phyloP scores from a whole-genome alignment of 805 yeast genomes.

The Vanderwaltozyma tropicalis region DNA sequence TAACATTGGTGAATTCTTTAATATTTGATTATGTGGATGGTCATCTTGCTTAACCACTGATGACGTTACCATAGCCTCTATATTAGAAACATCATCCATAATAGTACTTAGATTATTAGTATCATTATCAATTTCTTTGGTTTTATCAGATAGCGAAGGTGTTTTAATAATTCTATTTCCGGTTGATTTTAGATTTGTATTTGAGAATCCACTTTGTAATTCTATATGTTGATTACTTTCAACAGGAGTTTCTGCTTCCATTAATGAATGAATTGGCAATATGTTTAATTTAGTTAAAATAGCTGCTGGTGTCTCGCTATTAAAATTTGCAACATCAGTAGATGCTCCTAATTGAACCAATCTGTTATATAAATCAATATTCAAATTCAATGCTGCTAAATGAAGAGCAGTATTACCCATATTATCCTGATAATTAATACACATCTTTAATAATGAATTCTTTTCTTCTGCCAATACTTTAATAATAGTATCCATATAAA shows the following conservation, averaged over 20 bases:
- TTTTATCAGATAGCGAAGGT: background rate
- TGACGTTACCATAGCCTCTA: constrained; percentile 20
- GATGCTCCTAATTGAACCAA: constrained; percentile 26
- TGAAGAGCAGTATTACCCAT: constrained; percentile 83
- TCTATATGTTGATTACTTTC: background rate
- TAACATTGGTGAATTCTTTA: constrained; percentile 19
- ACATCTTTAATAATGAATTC: constrained; percentile 40
- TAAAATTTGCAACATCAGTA: constrained; percentile 20
- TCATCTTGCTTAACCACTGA: constrained; percentile 16
- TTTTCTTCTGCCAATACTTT: constrained; percentile 32
- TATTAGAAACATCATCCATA: constrained; percentile 17
- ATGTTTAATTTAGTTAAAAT: constrained; percentile 22
- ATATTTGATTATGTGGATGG: constrained; percentile 5
- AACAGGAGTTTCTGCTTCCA: constrained; percentile 1
- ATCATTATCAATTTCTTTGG: background rate
- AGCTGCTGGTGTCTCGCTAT: constrained; percentile 23
- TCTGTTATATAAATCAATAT: constrained; percentile 25
- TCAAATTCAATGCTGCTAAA: constrained; percentile 42
- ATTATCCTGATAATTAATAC: constrained; percentile 66
- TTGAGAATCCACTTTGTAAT: background rate
- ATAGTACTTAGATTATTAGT: constrained; percentile 4
- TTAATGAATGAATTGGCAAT: background rate
- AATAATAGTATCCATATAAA: constrained; percentile 44
- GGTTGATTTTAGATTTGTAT: background rate
- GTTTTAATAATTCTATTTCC: background rate